These are phyloP conservation scores for Strobilomyces dryophilus DNA, from an alignment of 768 basidiomycete genomes.

Conservation along the genomic window DNA sequence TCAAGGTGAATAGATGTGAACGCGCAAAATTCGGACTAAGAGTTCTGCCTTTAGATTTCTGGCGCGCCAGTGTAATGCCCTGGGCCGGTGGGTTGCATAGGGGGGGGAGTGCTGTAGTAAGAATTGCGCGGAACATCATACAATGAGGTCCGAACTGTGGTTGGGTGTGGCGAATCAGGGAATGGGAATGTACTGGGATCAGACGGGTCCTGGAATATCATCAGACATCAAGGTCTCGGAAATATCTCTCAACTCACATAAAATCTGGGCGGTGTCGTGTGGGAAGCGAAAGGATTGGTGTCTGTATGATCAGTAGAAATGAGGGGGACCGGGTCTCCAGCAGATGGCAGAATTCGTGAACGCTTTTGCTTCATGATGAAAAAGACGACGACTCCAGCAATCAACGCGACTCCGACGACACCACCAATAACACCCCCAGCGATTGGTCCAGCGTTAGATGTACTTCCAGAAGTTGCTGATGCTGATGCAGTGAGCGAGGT, in stretches of 20 bases:
- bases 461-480: constrained; percentile 10
- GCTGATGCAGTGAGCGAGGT: constrained; percentile 18
- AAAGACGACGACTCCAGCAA: constrained; percentile 40
- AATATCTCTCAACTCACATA: constrained; percentile 23
- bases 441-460: constrained; percentile 47
- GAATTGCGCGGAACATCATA: constrained; percentile 3
- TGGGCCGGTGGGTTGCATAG: constrained; percentile 5
- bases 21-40: neutral
- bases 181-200: constrained; percentile 34
- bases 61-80: constrained; percentile 26
- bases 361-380: constrained; percentile 32
- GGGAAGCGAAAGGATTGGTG: constrained; percentile 9
- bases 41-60: constrained; percentile 15
- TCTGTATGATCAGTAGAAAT: constrained; percentile 8
- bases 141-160: constrained; percentile 9
- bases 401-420: constrained; percentile 45
- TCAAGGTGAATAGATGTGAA: neutral
- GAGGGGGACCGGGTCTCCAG: neutral
- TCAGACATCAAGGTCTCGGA: constrained; percentile 2
- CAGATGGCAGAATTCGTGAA: constrained; percentile 17
- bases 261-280: constrained; percentile 23
- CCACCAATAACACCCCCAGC: constrained; percentile 64
- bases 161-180: constrained; percentile 26
- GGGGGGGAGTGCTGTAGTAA: constrained; percentile 9
- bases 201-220: constrained; percentile 29